Base-by-base conservation (phyloP, 257 asterid species). In the Knoxia roxburghii region DNA sequence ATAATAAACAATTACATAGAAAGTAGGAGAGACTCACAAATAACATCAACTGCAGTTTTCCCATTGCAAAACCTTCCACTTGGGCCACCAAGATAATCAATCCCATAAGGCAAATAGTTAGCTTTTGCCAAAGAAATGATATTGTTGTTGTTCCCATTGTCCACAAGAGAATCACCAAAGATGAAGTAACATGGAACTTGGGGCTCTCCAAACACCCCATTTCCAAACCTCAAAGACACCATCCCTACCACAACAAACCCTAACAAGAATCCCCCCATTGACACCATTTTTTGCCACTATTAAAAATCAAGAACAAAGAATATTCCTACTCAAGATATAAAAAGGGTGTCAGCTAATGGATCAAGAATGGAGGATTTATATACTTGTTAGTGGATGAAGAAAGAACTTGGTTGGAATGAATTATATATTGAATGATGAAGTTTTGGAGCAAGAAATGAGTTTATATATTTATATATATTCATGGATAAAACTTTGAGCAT, bases 161-260 rank as follows among this genome's bases (percentile, higher is more conserved):
- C 84, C 54, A 76, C 81, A 29, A 79, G 69, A 14, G 84, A 79
- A 76, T 79, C 84, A 7, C 84, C 84, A 67, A 79, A 79, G 37
- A 76, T 73, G 51, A 76, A 79, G 61, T 76, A 79, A 51, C 84
- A 70, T 13, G 84, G 84, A n/a, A 73, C 84, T 53, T 76, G 81
- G 43, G 84, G 76, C 5, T 79, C 58, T 24, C 60, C 81, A 7
- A 41, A 43, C 52, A 54, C 72, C 59, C n/a, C 69, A 51, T 33
- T 52, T 5, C 60, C 73, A 5, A 60, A 29, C 55, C 45, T 58
- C 63, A 61, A 40, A 26, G 61, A 2, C 49, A 69, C 62, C 64
- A 67, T 2, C 30, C 48, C 32, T 26, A 37, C 67, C 30, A 17
- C 24, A 12, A 66, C 17, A 8, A 9, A 29, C 57, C 24, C 48